These are phyloP conservation scores for Chalciporus piperatus DNA, from an alignment of 768 basidiomycete genomes.

Conservation along the genomic window DNA sequence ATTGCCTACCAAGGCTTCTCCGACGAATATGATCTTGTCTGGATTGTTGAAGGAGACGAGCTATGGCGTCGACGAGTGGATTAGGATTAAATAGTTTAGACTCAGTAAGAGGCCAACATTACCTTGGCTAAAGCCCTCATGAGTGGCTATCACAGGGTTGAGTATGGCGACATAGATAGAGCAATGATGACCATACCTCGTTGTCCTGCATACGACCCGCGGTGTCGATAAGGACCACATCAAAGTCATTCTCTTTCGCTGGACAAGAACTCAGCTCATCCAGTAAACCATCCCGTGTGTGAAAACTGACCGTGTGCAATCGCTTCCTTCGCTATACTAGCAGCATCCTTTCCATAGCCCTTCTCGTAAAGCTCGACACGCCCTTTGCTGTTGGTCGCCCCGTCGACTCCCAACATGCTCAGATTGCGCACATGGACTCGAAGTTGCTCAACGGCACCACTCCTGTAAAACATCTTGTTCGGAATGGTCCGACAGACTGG, in stretches of 20 bases:
- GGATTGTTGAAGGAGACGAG: constrained; percentile 91
- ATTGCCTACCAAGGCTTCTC: constrained; percentile 97
- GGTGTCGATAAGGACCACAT: constrained; percentile 96
- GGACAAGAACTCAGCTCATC: constrained; percentile 9
- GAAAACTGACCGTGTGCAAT: constrained; percentile 72
- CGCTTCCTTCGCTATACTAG: constrained; percentile 95
- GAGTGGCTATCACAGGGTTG: constrained; percentile 56
- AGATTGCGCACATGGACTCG: constrained; percentile 95
- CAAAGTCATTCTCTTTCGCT: constrained; percentile 90
- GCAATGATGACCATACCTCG: constrained; percentile 54
- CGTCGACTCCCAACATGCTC: constrained; percentile 75
- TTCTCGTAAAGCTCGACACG: constrained; percentile 92
- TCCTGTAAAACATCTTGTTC: constrained; percentile 42
- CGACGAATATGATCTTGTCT: constrained; percentile 97
- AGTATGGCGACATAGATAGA: constrained; percentile 1
- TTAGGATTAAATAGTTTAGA: not conserved
- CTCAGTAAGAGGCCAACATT: constrained; percentile 6
- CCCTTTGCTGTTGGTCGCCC: constrained; percentile 64
- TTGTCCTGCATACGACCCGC: constrained; percentile 99
- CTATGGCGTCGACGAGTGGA: constrained; percentile 35
- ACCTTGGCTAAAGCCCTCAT: constrained; percentile 99
- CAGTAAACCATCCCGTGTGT: not conserved
- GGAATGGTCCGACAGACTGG: not conserved
- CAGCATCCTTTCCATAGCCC: constrained; percentile 99
- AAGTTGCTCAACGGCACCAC: constrained; percentile 96